Base-by-base conservation (phyloP, 768 basidiomycete genomes). In the Collybiopsis luxurians region DNA sequence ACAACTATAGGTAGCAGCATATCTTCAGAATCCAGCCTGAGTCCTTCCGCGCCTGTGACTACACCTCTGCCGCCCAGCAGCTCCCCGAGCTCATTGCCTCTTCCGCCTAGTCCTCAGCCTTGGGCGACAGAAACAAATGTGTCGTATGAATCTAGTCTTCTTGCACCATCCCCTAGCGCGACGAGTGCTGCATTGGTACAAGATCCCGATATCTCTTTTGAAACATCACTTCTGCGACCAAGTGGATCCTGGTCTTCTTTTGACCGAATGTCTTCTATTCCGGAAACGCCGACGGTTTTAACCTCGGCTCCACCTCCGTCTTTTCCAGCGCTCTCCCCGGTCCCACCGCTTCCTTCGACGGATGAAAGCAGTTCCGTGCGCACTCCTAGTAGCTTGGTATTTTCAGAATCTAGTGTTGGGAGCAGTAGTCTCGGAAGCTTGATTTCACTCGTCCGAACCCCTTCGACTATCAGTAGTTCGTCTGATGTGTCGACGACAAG, bases 121-220 rank as follows among this genome's bases (percentile, higher is more conserved):
- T 92, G 88, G 86, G 83, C 79, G 2, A 67, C 78, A 2, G 85
- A 84, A 63, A 86, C 85, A 0, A 84, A 89, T 53, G 65, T 76
- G 10, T 87, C 90, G 0, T 92, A 87, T 59, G 90, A 92, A 21
- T 91, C 91, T 0, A 88, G 89, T 1, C 72, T 88, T n/a, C 73
- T 93, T 23, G 75, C 73, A 4, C 85, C 90, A 0, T 90, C 91
- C 2, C 88, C 87, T 17, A 86, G 87, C 21, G 73, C 82, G 3
- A 69, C 69, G 23, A 81, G 80, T 3, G 56, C 80, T 21, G 76
- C 74, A 24, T 66, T 90, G 43, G 82, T 79, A 1, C 89, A 92
- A 43, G 80, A 77, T 3, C 71, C 64, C 9, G 90, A 92, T 60
- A 71, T 64, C 0, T 90, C 89, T 0, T 86, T 84, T 56, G 90